Conservation (phyloP, 139 green algal species). For the Auxenochlorella protothecoides region DNA sequence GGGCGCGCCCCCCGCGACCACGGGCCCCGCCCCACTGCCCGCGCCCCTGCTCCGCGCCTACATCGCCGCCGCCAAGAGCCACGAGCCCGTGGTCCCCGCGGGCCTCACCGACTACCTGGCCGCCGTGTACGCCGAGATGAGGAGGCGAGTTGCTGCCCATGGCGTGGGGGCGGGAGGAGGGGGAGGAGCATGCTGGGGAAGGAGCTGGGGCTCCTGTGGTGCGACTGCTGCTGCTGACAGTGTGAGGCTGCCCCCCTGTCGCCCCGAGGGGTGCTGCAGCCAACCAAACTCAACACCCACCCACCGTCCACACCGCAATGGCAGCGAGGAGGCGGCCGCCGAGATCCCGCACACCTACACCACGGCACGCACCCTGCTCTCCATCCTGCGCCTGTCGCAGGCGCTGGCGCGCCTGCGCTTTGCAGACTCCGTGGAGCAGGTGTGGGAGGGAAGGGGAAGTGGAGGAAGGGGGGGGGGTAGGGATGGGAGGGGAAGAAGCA, state of each 20-base stretch:
- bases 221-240: conserved; percentile 1
- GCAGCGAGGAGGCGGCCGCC: conserved; percentile 30
- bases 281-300: too few species aligned
- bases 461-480: background rate
- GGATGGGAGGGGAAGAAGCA: background rate
- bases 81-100: conserved; percentile 63
- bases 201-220: too few species aligned
- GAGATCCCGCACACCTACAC: conserved; percentile 64
- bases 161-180: conserved; percentile 39
- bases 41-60: conserved; percentile 71
- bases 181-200: conserved; percentile 17
- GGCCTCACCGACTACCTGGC: conserved; percentile 86
- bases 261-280: too few species aligned
- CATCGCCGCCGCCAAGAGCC: conserved; percentile 38
- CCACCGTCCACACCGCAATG: too few species aligned
- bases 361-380: conserved; percentile 92
- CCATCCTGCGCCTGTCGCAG: conserved; percentile 83
- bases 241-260: background rate
- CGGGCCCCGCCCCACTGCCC: conserved; percentile 29
- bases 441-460: background rate
- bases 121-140: conserved; percentile 75
- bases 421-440: conserved; percentile 39
- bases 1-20: conserved; percentile 61
- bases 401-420: conserved; percentile 79
- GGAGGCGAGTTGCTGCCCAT: conserved; percentile 12